phyloP scores from a whole-genome alignment of 1,284 basidiomycete genomes.

The Ceratorhiza oryzae-sativae region DNA sequence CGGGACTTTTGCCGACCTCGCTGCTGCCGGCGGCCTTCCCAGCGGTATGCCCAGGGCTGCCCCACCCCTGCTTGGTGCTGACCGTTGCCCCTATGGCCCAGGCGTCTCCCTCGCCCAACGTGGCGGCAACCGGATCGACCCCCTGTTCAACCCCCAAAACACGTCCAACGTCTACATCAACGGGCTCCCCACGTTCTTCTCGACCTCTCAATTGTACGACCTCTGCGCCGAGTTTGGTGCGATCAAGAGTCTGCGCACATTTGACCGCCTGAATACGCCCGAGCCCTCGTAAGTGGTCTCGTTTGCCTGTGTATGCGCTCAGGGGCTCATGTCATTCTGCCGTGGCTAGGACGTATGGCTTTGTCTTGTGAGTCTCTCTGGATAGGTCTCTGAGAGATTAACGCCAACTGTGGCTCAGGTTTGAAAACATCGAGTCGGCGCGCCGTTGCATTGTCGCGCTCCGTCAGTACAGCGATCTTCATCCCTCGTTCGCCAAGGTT shows the following conservation, averaged over 20 bases:
- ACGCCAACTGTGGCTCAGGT: slow-evolving; percentile 54
- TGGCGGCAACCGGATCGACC: slow-evolving; percentile 27
- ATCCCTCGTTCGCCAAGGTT: slow-evolving; percentile 74
- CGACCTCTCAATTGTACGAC: slow-evolving; percentile 66
- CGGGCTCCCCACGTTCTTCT: slow-evolving; percentile 67
- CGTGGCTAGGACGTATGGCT: slow-evolving; percentile 71
- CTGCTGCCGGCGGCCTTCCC: background rate
- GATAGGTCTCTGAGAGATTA: background rate
- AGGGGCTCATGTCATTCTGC: background rate
- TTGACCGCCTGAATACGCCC: slow-evolving; percentile 59
- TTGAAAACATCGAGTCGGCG: slow-evolving; percentile 66
- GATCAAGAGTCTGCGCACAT: slow-evolving; percentile 66
- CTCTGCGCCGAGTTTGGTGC: slow-evolving; percentile 63
- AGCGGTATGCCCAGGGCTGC: background rate
- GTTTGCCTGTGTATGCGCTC: background rate
- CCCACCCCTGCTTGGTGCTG: background rate
- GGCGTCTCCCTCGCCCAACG: slow-evolving; percentile 30
- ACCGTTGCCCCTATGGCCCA: background rate
- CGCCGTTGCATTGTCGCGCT: slow-evolving; percentile 72
- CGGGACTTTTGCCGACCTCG: slow-evolving; percentile 30
- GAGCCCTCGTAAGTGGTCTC: slow-evolving; percentile 52
- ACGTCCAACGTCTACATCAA: slow-evolving; percentile 70
- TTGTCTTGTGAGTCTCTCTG: slow-evolving; percentile 67
- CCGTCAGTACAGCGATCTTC: slow-evolving; percentile 70
- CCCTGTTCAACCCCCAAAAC: slow-evolving; percentile 41